Conservation (phyloP, 768 basidiomycete genomes). For the Boletus rex-veris region DNA sequence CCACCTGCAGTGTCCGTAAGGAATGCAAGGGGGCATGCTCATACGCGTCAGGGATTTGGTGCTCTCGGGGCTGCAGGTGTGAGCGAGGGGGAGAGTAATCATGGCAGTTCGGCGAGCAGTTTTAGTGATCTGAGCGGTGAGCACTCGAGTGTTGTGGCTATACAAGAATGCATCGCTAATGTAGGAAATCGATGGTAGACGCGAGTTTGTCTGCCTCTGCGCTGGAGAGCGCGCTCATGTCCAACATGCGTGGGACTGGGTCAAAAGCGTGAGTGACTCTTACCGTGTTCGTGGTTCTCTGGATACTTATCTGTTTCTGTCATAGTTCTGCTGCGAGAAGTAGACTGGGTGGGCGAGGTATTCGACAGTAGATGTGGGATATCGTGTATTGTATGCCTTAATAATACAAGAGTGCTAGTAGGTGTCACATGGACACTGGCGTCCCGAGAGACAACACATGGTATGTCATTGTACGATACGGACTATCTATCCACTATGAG, state of each 20-base stretch:
- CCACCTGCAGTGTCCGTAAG: constrained; percentile 57
- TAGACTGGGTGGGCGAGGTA: constrained; percentile 24
- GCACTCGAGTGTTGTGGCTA: constrained; percentile 16
- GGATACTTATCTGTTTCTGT: neutral
- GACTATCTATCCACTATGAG: no score
- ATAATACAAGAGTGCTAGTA: neutral
- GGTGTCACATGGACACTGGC: no score
- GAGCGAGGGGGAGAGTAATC: constrained; percentile 58
- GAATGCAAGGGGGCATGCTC: constrained; percentile 49
- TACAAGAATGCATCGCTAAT: neutral
- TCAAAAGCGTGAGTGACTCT: constrained; percentile 62
- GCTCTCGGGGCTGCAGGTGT: constrained; percentile 38
- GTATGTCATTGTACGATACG: no score
- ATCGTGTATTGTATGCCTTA: constrained; percentile 1
- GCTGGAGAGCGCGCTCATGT: constrained; percentile 75
- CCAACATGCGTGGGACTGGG: constrained; percentile 63
- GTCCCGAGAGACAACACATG: no score
- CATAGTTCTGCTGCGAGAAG: constrained; percentile 37
- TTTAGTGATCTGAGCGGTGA: constrained; percentile 85
- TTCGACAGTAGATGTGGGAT: constrained; percentile 22
- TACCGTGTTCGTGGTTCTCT: neutral
- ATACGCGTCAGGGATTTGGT: constrained; percentile 45
- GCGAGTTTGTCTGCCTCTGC: constrained; percentile 76
- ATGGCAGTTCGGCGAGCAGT: constrained; percentile 74
- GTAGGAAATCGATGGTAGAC: constrained; percentile 37